Evolutionary conservation across 1,139 yeast species (phyloP), one percentile per base, ranked within the genome.

Genomic region (Yamadazyma sp.): DNA sequence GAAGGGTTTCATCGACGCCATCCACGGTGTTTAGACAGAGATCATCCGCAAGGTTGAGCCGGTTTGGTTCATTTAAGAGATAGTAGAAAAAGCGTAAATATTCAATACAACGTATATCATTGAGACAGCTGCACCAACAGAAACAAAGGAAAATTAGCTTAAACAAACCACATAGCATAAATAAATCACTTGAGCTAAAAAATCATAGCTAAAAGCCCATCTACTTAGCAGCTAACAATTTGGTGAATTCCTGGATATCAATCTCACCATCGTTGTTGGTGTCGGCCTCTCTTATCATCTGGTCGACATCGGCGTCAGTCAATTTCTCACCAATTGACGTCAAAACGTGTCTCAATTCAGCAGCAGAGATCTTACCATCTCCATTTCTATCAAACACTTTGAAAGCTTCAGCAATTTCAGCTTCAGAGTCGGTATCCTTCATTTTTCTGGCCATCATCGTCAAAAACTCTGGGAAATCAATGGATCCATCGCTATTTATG

Each of bases 261-360:
- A 92, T 92, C 65, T 86, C 95, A 41, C 97, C 97, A 53, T 92
- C 95, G 48, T 94, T 90, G 64, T 90, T 92, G 51, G 92, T 85
- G 60, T 86, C 95, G 42, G 97, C 97, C 61, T 92, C 98, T 59
- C 86, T 80, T 59, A 92, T 80, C 97, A 92, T 92, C 65, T 88
- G 95, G 54, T 88, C 95, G 40, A 94, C 96, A 64, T 92, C 98
- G 38, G 90, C 95, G 53, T 92, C 97, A 24, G 95, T 82, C 56
- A 92, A 76, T 64, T 87, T 88, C 65, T 92, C 98, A 51, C 98
- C 98, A 60, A 94, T 89, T 10, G 97, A 87, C 31, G 97, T 90
- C 69, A 92, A 81, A 34, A 92, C 97, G 61, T 90, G 96, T 67
- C 95, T 85, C 62, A 92, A 80, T 70, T 92, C 99, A 46, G 96